Evolutionary conservation across 306 rosid species (phyloP).

Genomic region (Vigna nakashimae): DNA sequence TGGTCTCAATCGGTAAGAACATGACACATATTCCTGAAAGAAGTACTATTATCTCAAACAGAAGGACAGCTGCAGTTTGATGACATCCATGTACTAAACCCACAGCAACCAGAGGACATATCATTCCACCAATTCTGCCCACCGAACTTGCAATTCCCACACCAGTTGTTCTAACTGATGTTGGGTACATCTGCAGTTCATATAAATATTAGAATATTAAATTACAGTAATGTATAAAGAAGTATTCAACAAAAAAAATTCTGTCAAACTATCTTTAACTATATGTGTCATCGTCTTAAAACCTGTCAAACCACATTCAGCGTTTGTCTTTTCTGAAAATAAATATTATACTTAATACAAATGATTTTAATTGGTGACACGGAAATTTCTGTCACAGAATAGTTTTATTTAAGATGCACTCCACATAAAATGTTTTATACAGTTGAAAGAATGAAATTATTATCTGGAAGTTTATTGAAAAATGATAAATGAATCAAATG

Average conservation of each 20-base stretch:
- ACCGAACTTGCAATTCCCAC: slow-evolving; percentile 90
- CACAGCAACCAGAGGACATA: slow-evolving; percentile 91
- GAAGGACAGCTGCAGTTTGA: slow-evolving; percentile 75
- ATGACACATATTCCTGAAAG: slow-evolving; percentile 82
- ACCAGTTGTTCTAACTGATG: slow-evolving; percentile 88
- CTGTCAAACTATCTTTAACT: slow-evolving; percentile 22
- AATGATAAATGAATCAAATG: slow-evolving; percentile 15
- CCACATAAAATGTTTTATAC: not conserved
- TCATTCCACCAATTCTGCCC: slow-evolving; percentile 93
- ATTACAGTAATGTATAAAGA: slow-evolving; percentile 12
- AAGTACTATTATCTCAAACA: slow-evolving; percentile 74
- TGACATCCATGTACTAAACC: slow-evolving; percentile 87
- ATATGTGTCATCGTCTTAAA: not conserved
- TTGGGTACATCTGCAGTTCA: slow-evolving; percentile 86
- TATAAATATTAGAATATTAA: slow-evolving; percentile 41
- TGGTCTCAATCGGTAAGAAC: slow-evolving; percentile 88
- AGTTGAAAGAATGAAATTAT: not conserved
- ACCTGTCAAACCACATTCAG: slow-evolving; percentile 10
- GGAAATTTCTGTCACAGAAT: not conserved
- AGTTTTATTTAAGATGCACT: not conserved
- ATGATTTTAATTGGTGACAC: not conserved
- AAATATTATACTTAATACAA: slow-evolving; percentile 2
- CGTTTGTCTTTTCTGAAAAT: not conserved
- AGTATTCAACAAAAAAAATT: not conserved
- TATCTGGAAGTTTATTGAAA: not conserved